These are phyloP conservation scores for Colletotrichum phormii DNA, from an alignment of 2,329 filamentous ascomycete species.

Conservation along the genomic window DNA sequence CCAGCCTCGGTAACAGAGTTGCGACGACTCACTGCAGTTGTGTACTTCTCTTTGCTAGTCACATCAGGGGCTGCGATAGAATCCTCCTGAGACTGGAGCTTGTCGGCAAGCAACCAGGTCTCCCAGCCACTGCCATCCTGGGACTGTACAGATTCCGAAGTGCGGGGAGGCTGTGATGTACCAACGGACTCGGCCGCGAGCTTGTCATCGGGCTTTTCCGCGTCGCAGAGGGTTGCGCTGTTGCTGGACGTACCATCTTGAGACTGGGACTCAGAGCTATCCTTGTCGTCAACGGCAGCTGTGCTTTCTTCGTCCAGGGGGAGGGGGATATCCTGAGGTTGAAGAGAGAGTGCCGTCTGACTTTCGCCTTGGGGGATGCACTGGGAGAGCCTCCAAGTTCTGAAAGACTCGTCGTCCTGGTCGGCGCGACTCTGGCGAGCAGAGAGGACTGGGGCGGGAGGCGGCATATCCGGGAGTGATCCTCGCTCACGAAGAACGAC, in stretches of 20 bases:
- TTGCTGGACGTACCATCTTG: background rate
- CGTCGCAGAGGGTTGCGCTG: background rate
- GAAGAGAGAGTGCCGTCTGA: background rate
- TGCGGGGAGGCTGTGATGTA: background rate
- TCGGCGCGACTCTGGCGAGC: conserved; percentile 5
- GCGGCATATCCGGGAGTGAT: conserved; percentile 32
- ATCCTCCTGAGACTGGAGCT: conserved; percentile 9
- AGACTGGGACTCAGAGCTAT: background rate
- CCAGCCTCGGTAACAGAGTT: too few species aligned
- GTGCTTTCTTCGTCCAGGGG: background rate
- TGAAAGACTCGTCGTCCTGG: conserved; percentile 37
- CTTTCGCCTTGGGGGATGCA: conserved; percentile 13
- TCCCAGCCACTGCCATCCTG: conserved; percentile 18
- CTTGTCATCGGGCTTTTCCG: background rate
- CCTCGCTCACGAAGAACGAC: conserved; percentile 31
- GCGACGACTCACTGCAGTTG: background rate
- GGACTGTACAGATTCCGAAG: conserved; percentile 22
- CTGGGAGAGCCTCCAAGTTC: conserved; percentile 38
- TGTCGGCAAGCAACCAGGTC: conserved; percentile 32
- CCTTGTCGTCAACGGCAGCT: background rate
- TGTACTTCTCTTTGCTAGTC: background rate
- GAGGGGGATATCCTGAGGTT: background rate
- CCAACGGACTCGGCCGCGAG: background rate
- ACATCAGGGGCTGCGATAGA: background rate
- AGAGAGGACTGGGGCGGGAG: conserved; percentile 28